Evolutionary conservation across 495 filamentous ascomycete species (phyloP).

Genomic region (Symbiotaphrina buchneri): DNA sequence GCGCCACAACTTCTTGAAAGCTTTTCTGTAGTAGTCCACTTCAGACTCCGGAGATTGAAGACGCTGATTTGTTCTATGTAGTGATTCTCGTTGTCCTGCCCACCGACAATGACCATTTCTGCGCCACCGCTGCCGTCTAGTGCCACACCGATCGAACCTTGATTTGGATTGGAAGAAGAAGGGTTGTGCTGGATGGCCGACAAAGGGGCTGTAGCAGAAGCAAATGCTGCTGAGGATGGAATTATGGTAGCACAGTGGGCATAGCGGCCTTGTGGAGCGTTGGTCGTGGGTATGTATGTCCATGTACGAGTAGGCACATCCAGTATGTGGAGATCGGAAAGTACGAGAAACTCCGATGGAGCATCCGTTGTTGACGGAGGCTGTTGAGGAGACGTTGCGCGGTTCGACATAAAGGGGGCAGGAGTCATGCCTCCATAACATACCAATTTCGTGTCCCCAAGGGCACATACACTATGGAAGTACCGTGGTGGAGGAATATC

Average conservation of each 20-base stretch:
- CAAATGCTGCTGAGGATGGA: constrained; percentile 66
- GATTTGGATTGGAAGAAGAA: constrained; percentile 52
- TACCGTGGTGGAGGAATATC: constrained; percentile 81
- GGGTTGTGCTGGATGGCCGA: constrained; percentile 81
- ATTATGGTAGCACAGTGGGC: constrained; percentile 91
- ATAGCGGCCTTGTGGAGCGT: constrained; percentile 83
- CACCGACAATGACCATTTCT: constrained; percentile 93
- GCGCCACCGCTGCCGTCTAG: constrained; percentile 83
- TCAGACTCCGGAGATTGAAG: constrained; percentile 88
- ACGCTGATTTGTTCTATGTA: constrained; percentile 98
- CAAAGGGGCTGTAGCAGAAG: constrained; percentile 58
- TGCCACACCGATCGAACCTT: constrained; percentile 63
- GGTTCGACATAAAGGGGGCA: constrained; percentile 16
- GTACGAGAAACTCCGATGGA: constrained; percentile 85
- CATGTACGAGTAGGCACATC: constrained; percentile 71
- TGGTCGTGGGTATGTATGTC: constrained; percentile 58
- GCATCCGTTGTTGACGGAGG: too few relatives aligned
- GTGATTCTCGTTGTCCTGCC: constrained; percentile 91
- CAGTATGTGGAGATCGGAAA: constrained; percentile 95
- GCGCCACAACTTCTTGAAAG: constrained; percentile 84
- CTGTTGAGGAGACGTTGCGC: constrained; percentile 22
- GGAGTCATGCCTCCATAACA: constrained; percentile 98
- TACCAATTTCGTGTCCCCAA: constrained; percentile 89
- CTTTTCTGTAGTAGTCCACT: constrained; percentile 74
- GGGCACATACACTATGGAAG: constrained; percentile 83